Conservation (phyloP, 73 alveolate genomes). For the Uronychia setigera region DNA sequence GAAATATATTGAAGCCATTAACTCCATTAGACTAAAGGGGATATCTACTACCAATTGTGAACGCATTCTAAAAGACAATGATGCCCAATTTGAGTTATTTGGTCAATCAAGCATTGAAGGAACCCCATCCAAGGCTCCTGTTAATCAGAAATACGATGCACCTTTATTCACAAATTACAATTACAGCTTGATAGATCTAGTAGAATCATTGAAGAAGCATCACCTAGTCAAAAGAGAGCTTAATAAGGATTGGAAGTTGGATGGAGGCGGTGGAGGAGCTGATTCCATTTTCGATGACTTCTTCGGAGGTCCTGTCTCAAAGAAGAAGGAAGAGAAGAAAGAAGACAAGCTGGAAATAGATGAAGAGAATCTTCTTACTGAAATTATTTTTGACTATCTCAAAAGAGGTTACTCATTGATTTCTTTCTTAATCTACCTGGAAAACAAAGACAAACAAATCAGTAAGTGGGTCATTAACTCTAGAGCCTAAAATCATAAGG, state of each 20-base stretch:
- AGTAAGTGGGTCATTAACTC: background rate
- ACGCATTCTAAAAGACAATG: constrained; percentile 3
- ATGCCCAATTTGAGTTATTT: constrained; percentile 3
- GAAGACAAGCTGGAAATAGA: constrained; percentile 36
- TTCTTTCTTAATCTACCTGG: constrained; percentile 23
- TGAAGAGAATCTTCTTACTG: constrained; percentile 35
- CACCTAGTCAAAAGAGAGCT: constrained; percentile 43
- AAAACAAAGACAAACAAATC: constrained; percentile 37
- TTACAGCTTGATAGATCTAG: constrained; percentile 21
- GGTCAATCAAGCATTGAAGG: too few species aligned
- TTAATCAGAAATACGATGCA: background rate
- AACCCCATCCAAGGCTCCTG: background rate
- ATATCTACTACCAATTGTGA: constrained; percentile 3
- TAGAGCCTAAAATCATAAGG: background rate
- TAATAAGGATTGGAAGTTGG: constrained; percentile 19
- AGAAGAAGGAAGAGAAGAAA: constrained; percentile 18
- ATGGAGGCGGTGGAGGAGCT: constrained; percentile 35
- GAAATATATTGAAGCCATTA: constrained; percentile 44
- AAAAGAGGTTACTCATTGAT: constrained; percentile 46
- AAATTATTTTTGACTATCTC: constrained; percentile 22
- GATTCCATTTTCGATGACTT: constrained; percentile 49
- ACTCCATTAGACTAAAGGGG: constrained; percentile 10
- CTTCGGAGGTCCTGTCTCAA: constrained; percentile 22
- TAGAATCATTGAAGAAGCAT: constrained; percentile 29
- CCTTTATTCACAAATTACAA: constrained; percentile 15